Base-by-base conservation (phyloP, 495 filamentous ascomycete species). In the Oidiodendron maius region DNA sequence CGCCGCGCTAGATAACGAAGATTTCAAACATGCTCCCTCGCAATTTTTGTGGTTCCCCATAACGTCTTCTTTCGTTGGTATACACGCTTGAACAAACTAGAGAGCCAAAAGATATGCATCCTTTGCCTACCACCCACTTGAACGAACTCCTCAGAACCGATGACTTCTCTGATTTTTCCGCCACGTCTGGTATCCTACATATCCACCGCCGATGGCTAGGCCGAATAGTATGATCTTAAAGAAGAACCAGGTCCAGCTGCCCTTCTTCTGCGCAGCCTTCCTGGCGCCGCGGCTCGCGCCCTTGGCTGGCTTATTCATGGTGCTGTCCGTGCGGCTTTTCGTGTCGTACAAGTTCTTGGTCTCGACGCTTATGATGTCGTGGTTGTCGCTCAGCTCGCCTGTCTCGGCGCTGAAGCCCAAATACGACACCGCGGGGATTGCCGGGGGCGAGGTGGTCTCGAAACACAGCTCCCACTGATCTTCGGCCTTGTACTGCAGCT, bases 361-460 rank as follows among this genome's bases (percentile, higher is more conserved):
- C 49, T 83, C 71, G 64, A 99, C 78, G 46, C 77, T 84, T 65
- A 97, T 84, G 65, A 99, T 94, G 65, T 99, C 94, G 77, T 95
- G 89, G 75, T 96, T 95, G 67, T 99, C 94, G 64, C 79, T 87
- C 56, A 99, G 76, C 69, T 99, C 94, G 57, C 94, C 94, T 21
- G 91, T 96, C 72, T 97, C 90, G 35, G 91, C 90, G 48, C 80
- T 87, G 70, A 99, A 95, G 57, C 94, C 94, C 12, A 99, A 78
- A 69, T 99, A 99, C 17, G 89, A 81, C 26, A 96, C 87, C 16
- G 84, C 80, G 35, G 94, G 94, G 48, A 99, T 84, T 55, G 84
- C 82, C 52, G 89, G 82, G 4, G 77, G 72, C 57, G 82, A 77
- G 59, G 69, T 70, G 36, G 84, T 83, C 43, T 82, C 81, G 72